Evolutionary conservation across 2,329 filamentous ascomycete genomes (phyloP).

Genomic region (Sphaerulina vaccinii): DNA sequence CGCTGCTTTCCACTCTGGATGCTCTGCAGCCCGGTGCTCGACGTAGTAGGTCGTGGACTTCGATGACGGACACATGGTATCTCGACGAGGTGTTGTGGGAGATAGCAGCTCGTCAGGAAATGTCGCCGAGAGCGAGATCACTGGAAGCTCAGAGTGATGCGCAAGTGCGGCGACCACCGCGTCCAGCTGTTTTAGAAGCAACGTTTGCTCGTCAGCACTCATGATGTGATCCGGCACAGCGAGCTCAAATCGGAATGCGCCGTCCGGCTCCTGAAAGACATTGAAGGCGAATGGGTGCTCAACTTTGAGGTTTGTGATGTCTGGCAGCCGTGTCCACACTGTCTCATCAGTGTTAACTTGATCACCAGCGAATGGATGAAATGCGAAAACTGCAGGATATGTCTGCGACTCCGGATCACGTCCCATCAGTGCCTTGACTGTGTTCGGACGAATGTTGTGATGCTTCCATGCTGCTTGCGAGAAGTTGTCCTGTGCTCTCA

Average conservation of each 20-base stretch:
- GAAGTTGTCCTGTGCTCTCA: slow-evolving; percentile 15
- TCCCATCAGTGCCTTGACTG: slow-evolving; percentile 11
- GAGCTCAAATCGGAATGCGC: slow-evolving; percentile 11
- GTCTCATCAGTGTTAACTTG: background rate
- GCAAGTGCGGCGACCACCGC: slow-evolving; percentile 11
- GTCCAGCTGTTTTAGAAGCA: slow-evolving; percentile 16
- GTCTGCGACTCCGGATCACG: slow-evolving; percentile 5
- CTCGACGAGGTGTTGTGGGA: slow-evolving; percentile 11
- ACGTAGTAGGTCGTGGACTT: slow-evolving; percentile 12
- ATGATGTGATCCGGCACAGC: slow-evolving; percentile 14
- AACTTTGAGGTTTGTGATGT: slow-evolving; percentile 17
- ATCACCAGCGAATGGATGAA: slow-evolving; percentile 9
- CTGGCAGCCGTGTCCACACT: slow-evolving; percentile 15
- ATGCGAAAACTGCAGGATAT: slow-evolving; percentile 20
- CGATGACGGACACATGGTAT: slow-evolving; percentile 15
- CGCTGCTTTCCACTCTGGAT: slow-evolving; percentile 18
- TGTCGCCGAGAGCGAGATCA: slow-evolving; percentile 3
- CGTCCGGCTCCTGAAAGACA: slow-evolving; percentile 16
- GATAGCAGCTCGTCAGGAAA: slow-evolving; percentile 6
- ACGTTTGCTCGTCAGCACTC: slow-evolving; percentile 12
- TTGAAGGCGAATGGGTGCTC: slow-evolving; percentile 20
- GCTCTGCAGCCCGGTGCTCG: slow-evolving; percentile 15
- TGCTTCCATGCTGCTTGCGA: slow-evolving; percentile 14
- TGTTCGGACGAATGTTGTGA: slow-evolving; percentile 18
- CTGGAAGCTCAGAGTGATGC: background rate